Evolutionary conservation across 257 asterid genomes (phyloP), one percentile per base, ranked within the genome.

Genomic region (Salvia hispanica): DNA sequence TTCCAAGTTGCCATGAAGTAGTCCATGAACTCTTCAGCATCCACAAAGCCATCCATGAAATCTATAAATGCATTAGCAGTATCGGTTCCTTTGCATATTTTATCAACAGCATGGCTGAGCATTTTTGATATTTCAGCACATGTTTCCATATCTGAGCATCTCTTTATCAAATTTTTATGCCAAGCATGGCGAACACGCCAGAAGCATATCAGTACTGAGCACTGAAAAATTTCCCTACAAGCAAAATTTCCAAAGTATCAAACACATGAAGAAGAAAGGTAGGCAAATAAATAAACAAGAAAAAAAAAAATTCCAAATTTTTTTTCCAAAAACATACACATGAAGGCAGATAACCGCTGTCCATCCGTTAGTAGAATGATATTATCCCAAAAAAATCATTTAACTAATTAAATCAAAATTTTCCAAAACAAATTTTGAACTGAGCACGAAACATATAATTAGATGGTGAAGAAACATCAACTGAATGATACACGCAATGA

Each of bases 171-270:
- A 71, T 85, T 85, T 70, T 90, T 90, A 67, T 81, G 96, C 97
- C 97, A 93, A 61, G 97, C 90, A 82, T 85, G 96, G 72, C 95
- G 99, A 74, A 87, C 95, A 64, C 84, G 86, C 97, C 97, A 93
- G 78, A 90, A 90, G 84, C 92, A 85, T 84, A 88, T 79, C 83
- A 90, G 76, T 42, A 90, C 85, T 8, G 99, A 80, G 87, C 95
- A 90, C 55, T 85, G 92, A 58, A 90, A 93, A 66, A 93, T 87
- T 66, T 86, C 97, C 88, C 95, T 90, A 75, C 36, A 56, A 45
- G 73, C 44, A 21, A 56, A 77, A 55, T 52, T 62, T 58, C 58
- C 47, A 14, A 40, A 56, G 67, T 5, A 73, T 52, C 69, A 77
- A 70, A 66, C 76, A 76, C 47, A 66, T 37, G 58, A 48, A 39